Evolutionary conservation across 345 rosid genomes (phyloP), one percentile per base, ranked within the genome.

Genomic region (Arabis alpina): DNA sequence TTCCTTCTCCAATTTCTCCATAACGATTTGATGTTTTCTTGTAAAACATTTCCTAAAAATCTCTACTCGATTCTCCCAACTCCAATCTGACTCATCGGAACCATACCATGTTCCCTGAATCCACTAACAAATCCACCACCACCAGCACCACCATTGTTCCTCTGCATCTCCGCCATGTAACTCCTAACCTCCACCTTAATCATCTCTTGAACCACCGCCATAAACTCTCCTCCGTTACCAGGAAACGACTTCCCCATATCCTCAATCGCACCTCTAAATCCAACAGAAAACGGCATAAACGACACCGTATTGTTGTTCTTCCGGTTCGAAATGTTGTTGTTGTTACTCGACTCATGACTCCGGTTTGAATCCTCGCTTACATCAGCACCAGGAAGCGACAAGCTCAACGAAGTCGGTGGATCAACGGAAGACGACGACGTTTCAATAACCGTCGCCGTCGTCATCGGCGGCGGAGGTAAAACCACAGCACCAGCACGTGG

Each of bases 201-300:
- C 94, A 93, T 93, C 74, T 88, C 97, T 24, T 93, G 96, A 83
- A 93, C 79, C 78, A 86, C 86, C 54, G 74, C 81, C 87, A 86
- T 81, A 37, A 93, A 85, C 77, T 93, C 96, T 2, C 77, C 66
- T 10, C 72, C 75, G 42, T 49, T 42, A 0, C 56, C 56, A 6
- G 25, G 15, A 5, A 23, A 70, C 12, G 76, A 56, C 13, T 42
- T 64, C 3, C 72, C 72, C 65, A 70, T 65, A 3, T 71, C 72
- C 24, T 36, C 65, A 14, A 69, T 50, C 6, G 50, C 71, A 42
- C 70, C 54, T 10, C 47, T 3, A 8, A 58, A 54, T 3, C 73
- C 71, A 13, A 32, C 25, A 30, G 41, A 12, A 10, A 70, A 64
- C 8, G 66, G 71, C 55, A 42, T 5, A 27, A 76, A 50, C 15